These are phyloP conservation scores for Pyrenophora tritici-repentis DNA, from an alignment of 2,329 filamentous ascomycete species.

Conservation along the genomic window DNA sequence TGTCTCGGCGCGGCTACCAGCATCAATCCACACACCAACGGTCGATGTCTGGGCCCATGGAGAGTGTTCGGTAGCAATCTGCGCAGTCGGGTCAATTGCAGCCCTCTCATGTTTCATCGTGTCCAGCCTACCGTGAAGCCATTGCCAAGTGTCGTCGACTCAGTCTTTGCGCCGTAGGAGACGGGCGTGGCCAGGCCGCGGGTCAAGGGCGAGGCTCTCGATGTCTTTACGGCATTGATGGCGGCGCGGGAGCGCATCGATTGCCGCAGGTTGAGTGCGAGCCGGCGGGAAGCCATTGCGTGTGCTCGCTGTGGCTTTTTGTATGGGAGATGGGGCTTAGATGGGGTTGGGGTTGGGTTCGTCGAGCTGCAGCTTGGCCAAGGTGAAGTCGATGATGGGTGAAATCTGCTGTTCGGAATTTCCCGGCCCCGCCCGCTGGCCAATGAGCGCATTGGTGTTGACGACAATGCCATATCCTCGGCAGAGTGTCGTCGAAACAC, in stretches of 20 bases:
- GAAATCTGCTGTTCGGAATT: slow-evolving; percentile 30
- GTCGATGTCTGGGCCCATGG: slow-evolving; percentile 98
- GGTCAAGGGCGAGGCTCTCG: slow-evolving; percentile 65
- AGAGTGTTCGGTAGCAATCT: slow-evolving; percentile 98
- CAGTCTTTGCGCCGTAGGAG: slow-evolving; percentile 74
- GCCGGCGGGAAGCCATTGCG: slow-evolving; percentile 92
- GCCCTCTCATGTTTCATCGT: slow-evolving; percentile 17
- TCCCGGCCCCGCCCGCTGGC: slow-evolving; percentile 24
- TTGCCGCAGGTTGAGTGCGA: slow-evolving; percentile 92
- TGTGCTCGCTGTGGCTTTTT: slow-evolving; percentile 34
- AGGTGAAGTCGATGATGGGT: slow-evolving; percentile 29
- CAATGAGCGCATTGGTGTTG: slow-evolving; percentile 24
- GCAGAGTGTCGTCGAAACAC: slow-evolving; percentile 22
- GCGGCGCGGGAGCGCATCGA: slow-evolving; percentile 86
- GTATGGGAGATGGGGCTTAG: slow-evolving; percentile 33
- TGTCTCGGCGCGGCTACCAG: slow-evolving; percentile 96
- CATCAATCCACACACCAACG: slow-evolving; percentile 99
- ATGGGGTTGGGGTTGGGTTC: slow-evolving; percentile 35
- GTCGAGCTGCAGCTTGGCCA: slow-evolving; percentile 33
- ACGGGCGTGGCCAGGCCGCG: slow-evolving; percentile 91
- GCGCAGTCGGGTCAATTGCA: slow-evolving; percentile 43
- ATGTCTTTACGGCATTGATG: slow-evolving; percentile 69
- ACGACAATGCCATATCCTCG: slow-evolving; percentile 28
- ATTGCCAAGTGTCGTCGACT: slow-evolving; percentile 96
- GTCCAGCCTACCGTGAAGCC: slow-evolving; percentile 79